Evolutionary conservation across 345 rosid species (phyloP), one percentile per base, ranked within the genome.

Genomic region (Citrus medica): DNA sequence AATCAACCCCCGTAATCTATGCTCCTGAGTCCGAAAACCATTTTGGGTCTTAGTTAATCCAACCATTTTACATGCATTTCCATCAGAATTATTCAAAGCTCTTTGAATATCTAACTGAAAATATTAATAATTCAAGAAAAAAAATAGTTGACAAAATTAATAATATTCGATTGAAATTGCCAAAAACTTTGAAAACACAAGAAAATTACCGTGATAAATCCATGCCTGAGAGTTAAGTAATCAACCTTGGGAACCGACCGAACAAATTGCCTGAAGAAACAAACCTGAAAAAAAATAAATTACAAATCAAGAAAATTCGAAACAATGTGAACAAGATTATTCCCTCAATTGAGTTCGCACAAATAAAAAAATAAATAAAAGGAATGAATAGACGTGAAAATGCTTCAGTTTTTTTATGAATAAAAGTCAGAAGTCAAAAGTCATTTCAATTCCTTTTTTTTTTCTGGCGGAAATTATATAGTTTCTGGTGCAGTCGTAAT

Each of bases 181-280:
- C 0, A 7, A 65, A 33, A 65, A 33, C 22, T 21, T 33, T 1
- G 22, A 46, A 42, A 46, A 13, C 51, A 46, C 51, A 46, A 46
- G 51, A 46, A 46, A 21, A 38, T 72, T 80, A 96, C 99, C 94
- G 78, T 91, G 69, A 96, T 92, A 80, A 96, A 96, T 71, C 98
- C 98, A 87, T 94, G 98, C 74, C 99, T 81, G 14, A 96, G 82
- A 27, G 99, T 88, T 86, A 96, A 77, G 85, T 96, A 96, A 85
- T 96, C 99, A 62, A 92, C 89, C 84, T 90, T 96, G 61, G 93
- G 89, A 35, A 96, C 95, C 10, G 99, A 94, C 70, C 91, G 78
- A 72, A 90, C 84, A 83, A 96, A 96, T 79, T 96, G 99, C 70
- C 98, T 89, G 75, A 92, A 94, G 88, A 96, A 96, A 80, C 95